A percentile compares a stretch with the other conserved stretches of the same genome.
phyloP scores from a whole-genome alignment of 495 filamentous ascomycete genomes.

The Xylaria longipes region DNA sequence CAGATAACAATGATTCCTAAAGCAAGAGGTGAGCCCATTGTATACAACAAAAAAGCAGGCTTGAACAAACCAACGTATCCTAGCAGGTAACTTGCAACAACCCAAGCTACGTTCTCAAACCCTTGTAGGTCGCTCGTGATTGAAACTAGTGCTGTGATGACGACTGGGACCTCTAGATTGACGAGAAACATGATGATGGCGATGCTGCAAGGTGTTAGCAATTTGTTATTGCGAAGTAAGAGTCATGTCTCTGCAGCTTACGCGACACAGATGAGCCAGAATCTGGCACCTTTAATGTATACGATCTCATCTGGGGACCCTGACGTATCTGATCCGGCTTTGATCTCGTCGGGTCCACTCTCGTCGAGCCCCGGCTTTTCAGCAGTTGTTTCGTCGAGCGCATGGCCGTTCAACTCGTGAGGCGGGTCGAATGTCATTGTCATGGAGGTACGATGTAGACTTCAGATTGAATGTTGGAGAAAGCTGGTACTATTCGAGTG shows the following conservation, averaged over 20 bases:
- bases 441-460: too few relatives aligned
- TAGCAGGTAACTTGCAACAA: conserved; percentile 43
- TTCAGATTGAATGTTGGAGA: too few relatives aligned
- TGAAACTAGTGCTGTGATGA: conserved; percentile 54
- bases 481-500: too few relatives aligned
- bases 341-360: too few relatives aligned
- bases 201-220: background rate
- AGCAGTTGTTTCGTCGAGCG: too few relatives aligned
- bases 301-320: background rate
- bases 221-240: background rate
- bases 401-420: too few relatives aligned
- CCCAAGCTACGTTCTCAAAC: conserved; percentile 52
- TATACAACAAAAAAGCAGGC: background rate
- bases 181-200: conserved; percentile 43
- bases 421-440: too few relatives aligned
- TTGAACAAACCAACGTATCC: conserved; percentile 18
- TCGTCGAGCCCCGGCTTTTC: too few relatives aligned
- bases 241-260: background rate
- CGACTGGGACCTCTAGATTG: conserved; percentile 54
- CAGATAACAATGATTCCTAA: conserved; percentile 59
- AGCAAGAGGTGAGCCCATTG: background rate
- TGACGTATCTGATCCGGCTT: too few relatives aligned
- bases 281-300: background rate
- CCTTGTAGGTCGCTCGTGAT: conserved; percentile 53
- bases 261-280: background rate